Evolutionary conservation across 768 basidiomycete species (phyloP).

Genomic region (Trametes cingulata): DNA sequence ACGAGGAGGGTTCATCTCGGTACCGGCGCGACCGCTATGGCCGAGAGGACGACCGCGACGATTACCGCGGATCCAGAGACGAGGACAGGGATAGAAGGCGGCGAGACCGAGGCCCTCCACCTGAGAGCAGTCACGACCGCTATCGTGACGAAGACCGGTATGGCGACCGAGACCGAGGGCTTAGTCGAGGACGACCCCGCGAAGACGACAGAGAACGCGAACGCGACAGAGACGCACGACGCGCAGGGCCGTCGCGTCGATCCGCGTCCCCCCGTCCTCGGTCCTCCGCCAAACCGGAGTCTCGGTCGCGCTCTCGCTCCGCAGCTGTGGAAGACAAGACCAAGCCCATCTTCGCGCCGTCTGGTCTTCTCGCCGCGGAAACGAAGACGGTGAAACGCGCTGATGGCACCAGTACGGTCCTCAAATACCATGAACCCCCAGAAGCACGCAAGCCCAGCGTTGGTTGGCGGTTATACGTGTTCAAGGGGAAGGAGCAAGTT

Average conservation of each 20-base stretch:
- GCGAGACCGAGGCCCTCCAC: constrained; percentile 8
- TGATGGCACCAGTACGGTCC: constrained; percentile 76
- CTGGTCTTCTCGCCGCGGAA: constrained; percentile 92
- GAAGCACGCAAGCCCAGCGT: constrained; percentile 91
- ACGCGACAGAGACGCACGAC: constrained; percentile 27
- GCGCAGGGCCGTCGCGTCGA: constrained; percentile 41
- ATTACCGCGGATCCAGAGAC: constrained; percentile 27
- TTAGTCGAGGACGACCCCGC: constrained; percentile 22
- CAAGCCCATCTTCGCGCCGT: constrained; percentile 88
- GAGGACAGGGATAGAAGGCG: constrained; percentile 23
- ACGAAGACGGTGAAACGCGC: constrained; percentile 84
- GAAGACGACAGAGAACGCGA: constrained; percentile 21
- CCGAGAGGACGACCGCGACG: constrained; percentile 16
- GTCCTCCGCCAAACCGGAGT: constrained; percentile 29
- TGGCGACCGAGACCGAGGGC: constrained; percentile 35
- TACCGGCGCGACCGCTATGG: constrained; percentile 11
- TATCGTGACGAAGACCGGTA: constrained; percentile 51
- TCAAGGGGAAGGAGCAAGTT: constrained; percentile 91
- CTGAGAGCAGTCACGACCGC: constrained; percentile 38
- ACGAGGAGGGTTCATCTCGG: constrained; percentile 1
- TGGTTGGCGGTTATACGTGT: constrained; percentile 96
- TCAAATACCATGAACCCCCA: constrained; percentile 99
- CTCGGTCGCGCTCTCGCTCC: constrained; percentile 40
- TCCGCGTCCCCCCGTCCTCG: constrained; percentile 61
- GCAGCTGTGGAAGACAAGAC: constrained; percentile 56